Conservation (phyloP, 345 rosid species). For the Zanthoxylum bungeanum region DNA sequence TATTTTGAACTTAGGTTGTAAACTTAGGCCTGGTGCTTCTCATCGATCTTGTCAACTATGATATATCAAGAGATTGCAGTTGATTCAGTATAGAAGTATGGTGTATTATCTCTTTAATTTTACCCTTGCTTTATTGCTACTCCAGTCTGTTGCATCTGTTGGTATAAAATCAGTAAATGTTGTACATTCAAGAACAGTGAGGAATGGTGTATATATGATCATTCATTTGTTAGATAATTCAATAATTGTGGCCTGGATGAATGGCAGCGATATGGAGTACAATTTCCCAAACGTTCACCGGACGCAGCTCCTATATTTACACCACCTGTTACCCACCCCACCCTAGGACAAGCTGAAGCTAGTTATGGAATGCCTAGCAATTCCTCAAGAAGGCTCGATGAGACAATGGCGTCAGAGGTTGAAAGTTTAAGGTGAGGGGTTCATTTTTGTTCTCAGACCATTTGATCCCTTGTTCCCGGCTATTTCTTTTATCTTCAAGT, state of each 20-base stretch:
- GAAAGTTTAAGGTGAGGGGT: constrained; percentile 68
- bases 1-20: not conserved
- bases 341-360: constrained; percentile 53
- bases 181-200: not conserved
- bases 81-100: not conserved
- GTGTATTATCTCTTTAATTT: not conserved
- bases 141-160: not conserved
- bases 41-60: not conserved
- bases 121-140: not conserved
- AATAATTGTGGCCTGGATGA: not conserved
- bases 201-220: not conserved
- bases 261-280: constrained; percentile 82
- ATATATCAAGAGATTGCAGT: constrained; percentile 5
- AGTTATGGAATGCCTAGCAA: constrained; percentile 92
- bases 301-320: constrained; percentile 86
- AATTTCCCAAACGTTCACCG: constrained; percentile 67
- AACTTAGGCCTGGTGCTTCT: not conserved
- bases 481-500: not conserved
- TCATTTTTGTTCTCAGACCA: not conserved
- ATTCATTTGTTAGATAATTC: not conserved
- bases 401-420: constrained; percentile 84
- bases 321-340: constrained; percentile 69
- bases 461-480: not conserved
- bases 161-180: no score
- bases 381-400: constrained; percentile 89